Conservation (phyloP, 352 stramenopile genomes). For the Thalassiosira hispida region DNA sequence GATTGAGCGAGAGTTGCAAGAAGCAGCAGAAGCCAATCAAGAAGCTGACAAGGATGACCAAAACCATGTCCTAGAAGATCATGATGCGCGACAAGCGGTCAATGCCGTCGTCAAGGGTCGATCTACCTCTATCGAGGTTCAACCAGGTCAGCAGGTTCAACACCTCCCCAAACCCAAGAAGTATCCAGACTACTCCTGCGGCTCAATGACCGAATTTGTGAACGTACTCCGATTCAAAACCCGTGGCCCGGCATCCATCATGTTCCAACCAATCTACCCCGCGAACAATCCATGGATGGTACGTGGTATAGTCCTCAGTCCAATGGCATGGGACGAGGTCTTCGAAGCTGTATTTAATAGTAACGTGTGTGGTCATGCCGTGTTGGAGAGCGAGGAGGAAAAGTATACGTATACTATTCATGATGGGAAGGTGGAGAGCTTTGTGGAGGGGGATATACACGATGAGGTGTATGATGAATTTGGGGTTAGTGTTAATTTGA, state of each 20-base stretch:
- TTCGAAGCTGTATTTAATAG: constrained; percentile 52
- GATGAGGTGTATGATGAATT: constrained; percentile 26
- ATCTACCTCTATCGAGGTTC: too few relatives aligned
- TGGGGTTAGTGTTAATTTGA: constrained; percentile 18
- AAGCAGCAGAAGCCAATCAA: too few relatives aligned
- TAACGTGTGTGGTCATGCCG: constrained; percentile 45
- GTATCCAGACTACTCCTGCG: constrained; percentile 22
- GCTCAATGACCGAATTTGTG: constrained; percentile 38
- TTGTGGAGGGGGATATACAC: constrained; percentile 41
- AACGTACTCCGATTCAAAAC: constrained; percentile 12
- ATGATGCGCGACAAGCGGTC: too few relatives aligned
- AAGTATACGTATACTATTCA: constrained; percentile 51
- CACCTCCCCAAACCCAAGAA: background rate
- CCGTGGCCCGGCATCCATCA: constrained; percentile 22
- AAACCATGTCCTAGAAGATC: too few relatives aligned
- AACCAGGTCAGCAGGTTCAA: too few relatives aligned
- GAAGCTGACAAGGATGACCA: too few relatives aligned
- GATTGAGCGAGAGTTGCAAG: too few relatives aligned
- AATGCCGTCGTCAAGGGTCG: too few relatives aligned
- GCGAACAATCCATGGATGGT: constrained; percentile 28
- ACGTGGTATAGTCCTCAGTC: constrained; percentile 22
- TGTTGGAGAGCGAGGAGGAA: constrained; percentile 44
- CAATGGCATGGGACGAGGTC: constrained; percentile 57
- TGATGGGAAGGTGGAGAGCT: constrained; percentile 35
- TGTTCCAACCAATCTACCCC: constrained; percentile 62